Percentiles rank a stretch among this genome's conserved stretches.
Evolutionary conservation across 805 yeast genomes (phyloP).

Genomic region (Ogataea salicorniae): DNA sequence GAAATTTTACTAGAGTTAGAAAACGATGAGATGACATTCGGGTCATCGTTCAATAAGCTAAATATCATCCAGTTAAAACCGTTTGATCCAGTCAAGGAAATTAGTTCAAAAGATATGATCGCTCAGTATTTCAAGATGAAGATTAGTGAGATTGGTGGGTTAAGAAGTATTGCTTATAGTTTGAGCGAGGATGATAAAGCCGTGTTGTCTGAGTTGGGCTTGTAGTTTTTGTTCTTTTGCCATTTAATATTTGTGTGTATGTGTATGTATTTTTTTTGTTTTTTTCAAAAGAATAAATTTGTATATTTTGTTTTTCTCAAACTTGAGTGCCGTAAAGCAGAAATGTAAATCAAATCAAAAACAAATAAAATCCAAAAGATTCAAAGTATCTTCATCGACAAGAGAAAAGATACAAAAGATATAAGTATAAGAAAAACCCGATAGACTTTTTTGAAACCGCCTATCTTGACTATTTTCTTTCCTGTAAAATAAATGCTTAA

Average conservation of each 20-base stretch:
- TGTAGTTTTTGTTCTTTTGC: not conserved
- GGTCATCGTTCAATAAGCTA: constrained; percentile 76
- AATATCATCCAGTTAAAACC: constrained; percentile 55
- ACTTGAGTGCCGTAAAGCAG: no score
- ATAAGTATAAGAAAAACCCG: no score
- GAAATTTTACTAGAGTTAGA: constrained; percentile 61
- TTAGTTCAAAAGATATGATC: constrained; percentile 31
- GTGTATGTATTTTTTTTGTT: not conserved
- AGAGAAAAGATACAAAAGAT: no score
- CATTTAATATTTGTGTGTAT: not conserved
- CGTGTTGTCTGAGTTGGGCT: constrained; percentile 9
- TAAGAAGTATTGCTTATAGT: constrained; percentile 6
- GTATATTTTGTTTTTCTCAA: no score
- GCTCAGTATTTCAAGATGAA: constrained; percentile 31
- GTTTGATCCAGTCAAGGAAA: constrained; percentile 64
- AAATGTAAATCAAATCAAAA: no score
- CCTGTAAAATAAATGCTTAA: constrained; percentile 1
- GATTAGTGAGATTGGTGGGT: constrained; percentile 14
- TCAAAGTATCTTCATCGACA: no score
- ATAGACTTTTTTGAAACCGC: no score
- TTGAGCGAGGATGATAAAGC: constrained; percentile 18
- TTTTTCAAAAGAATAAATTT: not conserved
- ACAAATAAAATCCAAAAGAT: no score
- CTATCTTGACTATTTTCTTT: no score
- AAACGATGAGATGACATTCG: constrained; percentile 58